Evolutionary conservation across 257 asterid genomes (phyloP), one percentile per base, ranked within the genome.

Genomic region (Nicotiana benthamiana): DNA sequence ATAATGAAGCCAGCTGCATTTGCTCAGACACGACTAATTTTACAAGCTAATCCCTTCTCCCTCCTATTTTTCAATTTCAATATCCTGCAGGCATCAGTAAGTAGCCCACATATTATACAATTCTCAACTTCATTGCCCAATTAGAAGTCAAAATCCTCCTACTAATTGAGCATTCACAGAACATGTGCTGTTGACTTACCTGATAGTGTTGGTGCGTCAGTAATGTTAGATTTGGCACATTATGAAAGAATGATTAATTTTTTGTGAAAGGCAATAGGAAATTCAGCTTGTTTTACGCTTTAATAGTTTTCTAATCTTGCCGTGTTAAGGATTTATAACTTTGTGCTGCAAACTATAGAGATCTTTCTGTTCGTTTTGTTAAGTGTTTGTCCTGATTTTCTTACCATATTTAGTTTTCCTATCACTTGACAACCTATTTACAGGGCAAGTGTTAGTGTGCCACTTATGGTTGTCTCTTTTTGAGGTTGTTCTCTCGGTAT

Each of bases 1-100:
- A 70, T 43, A 22, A 43, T 1, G 22, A 70, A 70, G 77, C 36
- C 77, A 70, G 77, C 77, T 70, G 77, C 77, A 70, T 70, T 70
- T 70, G 2, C 3, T 8, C 48, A 40, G 48, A 8, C 48, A 40
- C 48, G 11, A 40, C 11, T 40, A 40, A 7, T 1, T 40, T 36
- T 36, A 36, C 10, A 36, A 36, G 43, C 43, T 36, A 36, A 36
- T 36, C 10, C 43, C 43, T 36, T 7, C 43, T 36, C 43, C 43
- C 43, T 36, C 43, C 11, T 40, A 40, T 40, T 7, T 51, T 51
- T 51, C 54, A 51, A 51, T 51, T 12, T 48, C 53, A 48, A 12
- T 12, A 9, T 48, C 16, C 10, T 9, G 52, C 52, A 9, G 52
- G 52, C 52, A 46, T 46, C 52, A 46, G 12, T 40, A 40, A 68